A percentile compares a stretch with the other conserved stretches of the same genome.
phyloP scores from a whole-genome alignment of 2,329 filamentous ascomycete genomes.

The Metarhizium brunneum region DNA sequence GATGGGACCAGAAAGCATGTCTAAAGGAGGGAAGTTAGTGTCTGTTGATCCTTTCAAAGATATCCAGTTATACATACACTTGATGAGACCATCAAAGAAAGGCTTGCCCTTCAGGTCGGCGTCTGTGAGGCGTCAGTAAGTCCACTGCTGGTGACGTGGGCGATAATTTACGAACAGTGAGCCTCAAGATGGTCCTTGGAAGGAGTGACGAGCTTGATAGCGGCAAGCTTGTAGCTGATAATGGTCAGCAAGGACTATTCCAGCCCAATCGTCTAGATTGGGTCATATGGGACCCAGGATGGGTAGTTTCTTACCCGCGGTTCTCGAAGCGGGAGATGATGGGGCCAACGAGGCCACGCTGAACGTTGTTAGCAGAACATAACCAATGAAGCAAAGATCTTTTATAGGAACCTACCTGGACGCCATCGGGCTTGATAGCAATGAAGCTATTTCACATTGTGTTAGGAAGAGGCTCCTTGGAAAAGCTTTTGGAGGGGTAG shows the following conservation, averaged over 20 bases:
- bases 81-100: slow-evolving; percentile 91
- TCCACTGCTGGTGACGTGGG: slow-evolving; percentile 4
- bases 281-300: neutral
- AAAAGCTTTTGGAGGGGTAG: slow-evolving; percentile 12
- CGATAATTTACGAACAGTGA: slow-evolving; percentile 56
- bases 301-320: slow-evolving; percentile 58
- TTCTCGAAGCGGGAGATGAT: slow-evolving; percentile 98
- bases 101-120: slow-evolving; percentile 85
- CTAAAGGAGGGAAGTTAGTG: slow-evolving; percentile 32
- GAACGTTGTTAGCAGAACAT: slow-evolving; percentile 6
- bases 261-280: neutral
- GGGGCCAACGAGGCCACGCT: slow-evolving; percentile 96
- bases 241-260: slow-evolving; percentile 2
- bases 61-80: slow-evolving; percentile 53
- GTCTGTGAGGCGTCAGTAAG: slow-evolving; percentile 40
- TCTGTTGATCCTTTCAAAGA: neutral
- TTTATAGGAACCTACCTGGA: slow-evolving; percentile 62
- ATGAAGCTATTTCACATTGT: slow-evolving; percentile 66
- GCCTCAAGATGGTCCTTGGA: slow-evolving; percentile 93
- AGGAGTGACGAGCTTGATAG: slow-evolving; percentile 89
- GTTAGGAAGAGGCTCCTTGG: slow-evolving; percentile 13
- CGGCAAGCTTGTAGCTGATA: slow-evolving; percentile 76
- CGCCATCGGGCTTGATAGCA: slow-evolving; percentile 99
- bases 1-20: slow-evolving; percentile 96
- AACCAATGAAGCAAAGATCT: neutral